Evolutionary conservation across 2,329 filamentous ascomycete genomes (phyloP), one percentile per base, ranked within the genome.

Genomic region (Lachnellula arida): DNA sequence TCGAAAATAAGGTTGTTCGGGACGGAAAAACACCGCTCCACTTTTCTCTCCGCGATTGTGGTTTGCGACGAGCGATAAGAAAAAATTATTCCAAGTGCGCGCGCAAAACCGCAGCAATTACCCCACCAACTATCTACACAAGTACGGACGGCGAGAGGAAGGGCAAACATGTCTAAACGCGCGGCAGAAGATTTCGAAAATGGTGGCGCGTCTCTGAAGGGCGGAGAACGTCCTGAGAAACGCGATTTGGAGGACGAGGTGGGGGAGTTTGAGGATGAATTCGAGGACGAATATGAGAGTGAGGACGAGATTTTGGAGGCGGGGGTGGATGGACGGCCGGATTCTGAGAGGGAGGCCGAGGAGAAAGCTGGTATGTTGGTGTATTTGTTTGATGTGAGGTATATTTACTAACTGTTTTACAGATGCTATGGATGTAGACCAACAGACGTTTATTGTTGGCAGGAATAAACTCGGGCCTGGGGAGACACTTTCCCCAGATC

Each of bases 391-490:
- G 40, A 14, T 32, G 44, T 48, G 28, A 32, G 28, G 50, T 44
- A 47, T 51, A 44, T 51, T 50, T 63, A 25, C 62, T 69, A 56
- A 68, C 56, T 15, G 9, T 23, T 39, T 55, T 57, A 52, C 70
- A 81, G 86, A 86, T 67, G 88, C 86, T 49, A 97, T 97, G 92
- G 89, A 97, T 44, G 84, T 97, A 51, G 93, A 97, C 74, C 88
- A 93, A 69, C 87, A 89, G 71, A 96, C 91, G 42, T 99, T 97
- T 74, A 97, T 99, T 67, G 91, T 96, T 63, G 94, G 94, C 61
- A 85, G 94, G 68, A 91, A 91, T 72, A 93, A 94, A 76, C 82
- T 97, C 61, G 90, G 91, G 62, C 86, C 91, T 12, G 93, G 91
- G 66, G 91, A 97, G 78, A 92, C 91, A 5, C 81, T 99, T 55